Evolutionary conservation across 1,284 basidiomycete species (phyloP).

Genomic region (Cerrena zonata): DNA sequence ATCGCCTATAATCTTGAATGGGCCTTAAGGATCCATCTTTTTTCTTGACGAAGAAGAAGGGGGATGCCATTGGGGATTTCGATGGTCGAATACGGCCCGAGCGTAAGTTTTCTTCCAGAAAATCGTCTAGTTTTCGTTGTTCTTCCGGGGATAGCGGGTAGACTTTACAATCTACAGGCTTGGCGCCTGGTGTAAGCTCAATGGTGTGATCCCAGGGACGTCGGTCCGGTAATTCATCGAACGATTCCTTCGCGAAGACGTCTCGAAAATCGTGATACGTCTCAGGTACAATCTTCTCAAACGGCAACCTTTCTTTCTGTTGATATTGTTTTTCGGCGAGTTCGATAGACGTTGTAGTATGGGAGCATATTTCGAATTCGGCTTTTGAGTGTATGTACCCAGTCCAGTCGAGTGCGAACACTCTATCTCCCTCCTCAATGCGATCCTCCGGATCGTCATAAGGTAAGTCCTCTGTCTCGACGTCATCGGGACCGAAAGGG

Average conservation of each 20-base stretch:
- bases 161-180: constrained; percentile 13
- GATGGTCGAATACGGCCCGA: constrained; percentile 20
- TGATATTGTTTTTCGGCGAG: background rate
- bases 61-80: constrained; percentile 23
- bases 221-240: constrained; percentile 10
- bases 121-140: constrained; percentile 19
- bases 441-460: background rate
- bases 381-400: background rate
- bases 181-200: constrained; percentile 11
- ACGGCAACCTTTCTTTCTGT: constrained; percentile 1
- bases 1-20: constrained; percentile 26
- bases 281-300: constrained; percentile 12
- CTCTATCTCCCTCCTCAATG: constrained; percentile 11
- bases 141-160: constrained; percentile 23
- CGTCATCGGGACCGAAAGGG: background rate
- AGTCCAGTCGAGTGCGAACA: constrained; percentile 8
- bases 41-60: constrained; percentile 38
- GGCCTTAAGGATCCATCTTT: constrained; percentile 31
- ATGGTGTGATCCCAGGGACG: constrained; percentile 17
- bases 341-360: background rate
- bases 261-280: constrained; percentile 12
- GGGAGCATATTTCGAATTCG: background rate
- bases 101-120: constrained; percentile 27
- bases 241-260: constrained; percentile 14
- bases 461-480: background rate